Base-by-base conservation (phyloP, 352 stramenopile genomes). In the Globisporangium uncinulatum region DNA sequence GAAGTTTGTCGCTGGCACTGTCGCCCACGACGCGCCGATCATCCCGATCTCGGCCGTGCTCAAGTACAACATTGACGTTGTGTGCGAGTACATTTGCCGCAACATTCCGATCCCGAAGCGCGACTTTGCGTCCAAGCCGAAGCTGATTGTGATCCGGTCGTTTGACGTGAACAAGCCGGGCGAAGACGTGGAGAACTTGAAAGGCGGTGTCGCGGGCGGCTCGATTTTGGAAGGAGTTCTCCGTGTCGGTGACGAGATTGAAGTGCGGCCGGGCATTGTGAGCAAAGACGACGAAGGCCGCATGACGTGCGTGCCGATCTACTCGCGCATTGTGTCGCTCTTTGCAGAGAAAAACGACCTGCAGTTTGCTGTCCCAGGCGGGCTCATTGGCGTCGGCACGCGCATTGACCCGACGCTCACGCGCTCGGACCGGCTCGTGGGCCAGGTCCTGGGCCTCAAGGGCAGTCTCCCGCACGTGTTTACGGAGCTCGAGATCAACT, bases 101-200 rank as follows among this genome's bases (percentile, higher is more conserved):
- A 97, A 98, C 75, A 99, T 99, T 59, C 97, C 97, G 34, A 87
- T 99, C 48, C 98, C 98, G n/a, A 85, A 88, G 59, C 83, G 97
- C 50, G 96, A 99, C 79, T 99, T 99, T 74, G 98, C 95, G 14
- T 97, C 79, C 44, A 95, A 96, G 53, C 97, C 97, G 11, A 95
- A 98, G 65, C 86, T 99, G 10, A 99, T 99, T 71, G 96, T 99
- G 47, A 99, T 99, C 67, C 96, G 97, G 69, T 99, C 94, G 51
- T 99, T 99, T 72, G 98, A 99, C 77, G 97, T 99, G 48, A 99
- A 99, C 86, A 99, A 99, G 76, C 98, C 98, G 15, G 98, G 97
- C 59, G 94, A 99, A 70, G 95, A 99, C 62, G 97, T 99, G 1
- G 92, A 97, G 65, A 94, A 98, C 65, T 78, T 99, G 20, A 96